phyloP scores from a whole-genome alignment of 1,139 yeast species.

The Zygosaccharomyces sapae region DNA sequence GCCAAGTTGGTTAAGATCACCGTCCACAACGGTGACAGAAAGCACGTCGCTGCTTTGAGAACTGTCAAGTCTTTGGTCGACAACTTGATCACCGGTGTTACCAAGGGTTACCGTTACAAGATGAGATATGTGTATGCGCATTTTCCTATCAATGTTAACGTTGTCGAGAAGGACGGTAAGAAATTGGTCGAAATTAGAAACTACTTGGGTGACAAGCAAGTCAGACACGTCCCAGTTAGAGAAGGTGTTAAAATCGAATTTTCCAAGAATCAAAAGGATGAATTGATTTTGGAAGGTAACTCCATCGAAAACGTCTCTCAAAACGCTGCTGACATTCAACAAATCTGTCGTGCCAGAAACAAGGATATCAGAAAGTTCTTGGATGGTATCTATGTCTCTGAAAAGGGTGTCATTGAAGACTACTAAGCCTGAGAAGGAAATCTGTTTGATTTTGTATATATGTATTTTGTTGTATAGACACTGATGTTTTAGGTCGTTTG shows the following conservation, averaged over 20 bases:
- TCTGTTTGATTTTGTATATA: not conserved
- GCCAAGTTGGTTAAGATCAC: slow-evolving; percentile 76
- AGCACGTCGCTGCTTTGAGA: slow-evolving; percentile 99
- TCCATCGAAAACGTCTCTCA: slow-evolving; percentile 97
- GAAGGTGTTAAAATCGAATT: slow-evolving; percentile 86
- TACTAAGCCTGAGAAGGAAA: slow-evolving; percentile 18
- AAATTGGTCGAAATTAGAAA: slow-evolving; percentile 92
- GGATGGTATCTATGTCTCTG: slow-evolving; percentile 99
- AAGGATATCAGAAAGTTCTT: slow-evolving; percentile 99
- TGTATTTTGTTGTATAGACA: slow-evolving; percentile 1
- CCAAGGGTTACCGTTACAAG: slow-evolving; percentile 99
- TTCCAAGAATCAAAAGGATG: slow-evolving; percentile 88
- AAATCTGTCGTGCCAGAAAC: slow-evolving; percentile 98
- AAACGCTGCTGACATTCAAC: slow-evolving; percentile 98
- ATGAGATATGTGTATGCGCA: slow-evolving; percentile 99
- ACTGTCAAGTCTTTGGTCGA: slow-evolving; percentile 93
- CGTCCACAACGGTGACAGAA: slow-evolving; percentile 99
- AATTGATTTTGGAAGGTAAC: slow-evolving; percentile 89
- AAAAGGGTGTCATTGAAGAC: slow-evolving; percentile 76
- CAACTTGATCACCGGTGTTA: slow-evolving; percentile 97
- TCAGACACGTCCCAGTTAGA: slow-evolving; percentile 76
- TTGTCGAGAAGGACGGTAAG: slow-evolving; percentile 70
- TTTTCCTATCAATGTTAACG: slow-evolving; percentile 99
- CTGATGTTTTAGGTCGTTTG: not conserved
- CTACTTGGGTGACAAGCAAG: slow-evolving; percentile 98